A percentile compares a stretch with the other conserved stretches of the same genome.
Evolutionary conservation across 345 rosid species (phyloP).

Genomic region (Acer yangbiense): DNA sequence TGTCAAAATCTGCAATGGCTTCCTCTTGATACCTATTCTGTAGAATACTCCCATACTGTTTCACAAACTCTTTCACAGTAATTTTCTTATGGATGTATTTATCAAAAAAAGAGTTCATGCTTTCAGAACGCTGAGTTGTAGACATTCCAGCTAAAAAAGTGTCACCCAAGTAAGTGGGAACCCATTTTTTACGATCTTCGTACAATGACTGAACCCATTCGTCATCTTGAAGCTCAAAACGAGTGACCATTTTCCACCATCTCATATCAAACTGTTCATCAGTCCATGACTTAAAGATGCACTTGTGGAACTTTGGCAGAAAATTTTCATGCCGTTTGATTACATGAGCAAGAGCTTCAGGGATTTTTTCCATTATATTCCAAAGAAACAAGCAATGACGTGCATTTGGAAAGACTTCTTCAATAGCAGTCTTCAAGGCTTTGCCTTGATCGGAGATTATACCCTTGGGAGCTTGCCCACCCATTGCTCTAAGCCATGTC

Average conservation of each 20-base stretch:
- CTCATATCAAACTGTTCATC: slow-evolving; percentile 53
- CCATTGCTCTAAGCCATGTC: slow-evolving; percentile 69
- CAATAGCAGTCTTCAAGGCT: slow-evolving; percentile 40
- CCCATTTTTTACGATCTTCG: slow-evolving; percentile 58
- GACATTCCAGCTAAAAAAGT: slow-evolving; percentile 58
- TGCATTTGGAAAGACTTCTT: slow-evolving; percentile 51
- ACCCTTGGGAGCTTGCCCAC: slow-evolving; percentile 49
- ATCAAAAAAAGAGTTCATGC: slow-evolving; percentile 56
- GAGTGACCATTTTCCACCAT: slow-evolving; percentile 60
- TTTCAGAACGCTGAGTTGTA: slow-evolving; percentile 46
- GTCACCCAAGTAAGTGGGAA: slow-evolving; percentile 45
- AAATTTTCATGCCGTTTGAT: slow-evolving; percentile 42
- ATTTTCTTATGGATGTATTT: slow-evolving; percentile 61
- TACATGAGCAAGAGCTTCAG: slow-evolving; percentile 45
- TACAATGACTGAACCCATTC: slow-evolving; percentile 49
- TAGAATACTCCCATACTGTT: slow-evolving; percentile 50
- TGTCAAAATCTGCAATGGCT: slow-evolving; percentile 61
- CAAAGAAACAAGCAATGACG: slow-evolving; percentile 53
- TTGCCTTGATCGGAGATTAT: slow-evolving; percentile 55
- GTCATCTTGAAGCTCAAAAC: slow-evolving; percentile 51
- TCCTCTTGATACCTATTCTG: slow-evolving; percentile 58
- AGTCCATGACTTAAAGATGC: slow-evolving; percentile 59
- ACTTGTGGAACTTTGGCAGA: slow-evolving; percentile 45
- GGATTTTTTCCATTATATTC: slow-evolving; percentile 50
- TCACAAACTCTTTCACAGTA: slow-evolving; percentile 51